Conservation (phyloP, 768 basidiomycete species). For the Collybiopsis confluens region DNA sequence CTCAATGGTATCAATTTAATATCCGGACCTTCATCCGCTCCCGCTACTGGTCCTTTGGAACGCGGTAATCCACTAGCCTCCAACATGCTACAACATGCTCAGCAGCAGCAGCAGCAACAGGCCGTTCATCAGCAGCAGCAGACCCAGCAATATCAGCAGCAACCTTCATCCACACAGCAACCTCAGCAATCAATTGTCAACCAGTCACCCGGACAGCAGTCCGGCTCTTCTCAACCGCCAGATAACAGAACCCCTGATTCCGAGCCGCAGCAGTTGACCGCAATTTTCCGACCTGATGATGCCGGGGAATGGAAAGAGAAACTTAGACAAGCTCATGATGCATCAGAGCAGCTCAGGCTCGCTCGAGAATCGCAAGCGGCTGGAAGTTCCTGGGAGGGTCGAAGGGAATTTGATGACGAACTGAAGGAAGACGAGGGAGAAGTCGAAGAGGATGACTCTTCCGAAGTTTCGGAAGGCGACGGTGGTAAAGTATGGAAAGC, state of each 20-base stretch:
- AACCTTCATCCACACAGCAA: conserved; percentile 25
- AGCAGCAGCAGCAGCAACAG: conserved; percentile 30
- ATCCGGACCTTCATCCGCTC: conserved; percentile 47
- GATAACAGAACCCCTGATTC: conserved; percentile 44
- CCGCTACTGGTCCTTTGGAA: conserved; percentile 48
- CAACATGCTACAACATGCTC: conserved; percentile 35
- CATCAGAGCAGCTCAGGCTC: conserved; percentile 47
- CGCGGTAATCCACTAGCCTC: conserved; percentile 41
- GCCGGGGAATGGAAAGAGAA: conserved; percentile 85
- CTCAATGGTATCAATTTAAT: conserved; percentile 57
- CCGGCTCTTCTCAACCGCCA: conserved; percentile 20
- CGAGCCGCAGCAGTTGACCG: conserved; percentile 57
- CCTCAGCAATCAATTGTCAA: conserved; percentile 25
- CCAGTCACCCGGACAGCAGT: conserved; percentile 20
- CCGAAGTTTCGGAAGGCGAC: conserved; percentile 64
- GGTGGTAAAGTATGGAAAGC: conserved; percentile 78
- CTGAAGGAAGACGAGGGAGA: conserved; percentile 68
- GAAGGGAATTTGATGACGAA: conserved; percentile 58
- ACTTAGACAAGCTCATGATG: conserved; percentile 61
- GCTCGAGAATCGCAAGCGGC: conserved; percentile 34
- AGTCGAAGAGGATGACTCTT: conserved; percentile 61
- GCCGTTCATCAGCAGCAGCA: conserved; percentile 24
- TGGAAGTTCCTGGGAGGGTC: conserved; percentile 48
- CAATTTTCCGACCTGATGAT: conserved; percentile 86
- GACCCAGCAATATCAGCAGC: conserved; percentile 18